A percentile compares a stretch with the other conserved stretches of the same genome.
Evolutionary conservation across 371 early-diverging fungal species (phyloP).

Genomic region (Mucor irregularis): DNA sequence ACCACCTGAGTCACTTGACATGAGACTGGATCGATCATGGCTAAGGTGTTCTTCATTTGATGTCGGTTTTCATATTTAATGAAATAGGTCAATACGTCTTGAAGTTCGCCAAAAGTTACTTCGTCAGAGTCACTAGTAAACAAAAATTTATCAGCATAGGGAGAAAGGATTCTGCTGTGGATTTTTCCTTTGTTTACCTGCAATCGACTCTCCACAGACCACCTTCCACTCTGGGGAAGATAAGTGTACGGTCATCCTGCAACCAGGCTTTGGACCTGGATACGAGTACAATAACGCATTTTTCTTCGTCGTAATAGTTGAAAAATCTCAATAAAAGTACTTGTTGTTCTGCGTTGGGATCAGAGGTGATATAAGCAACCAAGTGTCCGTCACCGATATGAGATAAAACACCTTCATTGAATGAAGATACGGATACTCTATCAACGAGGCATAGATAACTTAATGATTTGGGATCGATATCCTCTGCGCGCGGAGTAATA

Average conservation of each 20-base stretch:
- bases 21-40: conserved; percentile 34
- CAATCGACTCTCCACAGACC: conserved; percentile 38
- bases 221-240: conserved; percentile 29
- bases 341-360: conserved; percentile 15
- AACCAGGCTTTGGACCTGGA: conserved; percentile 41
- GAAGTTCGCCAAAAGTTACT: conserved; percentile 23
- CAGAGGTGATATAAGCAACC: conserved; percentile 18
- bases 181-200: too few species aligned
- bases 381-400: conserved; percentile 24
- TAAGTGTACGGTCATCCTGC: conserved; percentile 23
- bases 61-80: conserved; percentile 43
- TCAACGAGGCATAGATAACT: conserved; percentile 14
- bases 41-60: conserved; percentile 38
- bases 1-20: conserved; percentile 42
- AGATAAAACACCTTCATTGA: conserved; percentile 1
- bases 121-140: conserved; percentile 18
- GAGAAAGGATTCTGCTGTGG: background rate
- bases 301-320: conserved; percentile 23
- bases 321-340: conserved; percentile 21
- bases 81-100: conserved; percentile 37
- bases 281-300: conserved; percentile 24
- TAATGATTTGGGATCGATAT: conserved; percentile 5
- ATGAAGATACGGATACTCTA: conserved; percentile 14
- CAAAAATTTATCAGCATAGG: background rate
- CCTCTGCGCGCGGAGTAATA: conserved; percentile 9